Evolutionary conservation across 768 basidiomycete genomes (phyloP).

Genomic region (Lactarius deliciosus): DNA sequence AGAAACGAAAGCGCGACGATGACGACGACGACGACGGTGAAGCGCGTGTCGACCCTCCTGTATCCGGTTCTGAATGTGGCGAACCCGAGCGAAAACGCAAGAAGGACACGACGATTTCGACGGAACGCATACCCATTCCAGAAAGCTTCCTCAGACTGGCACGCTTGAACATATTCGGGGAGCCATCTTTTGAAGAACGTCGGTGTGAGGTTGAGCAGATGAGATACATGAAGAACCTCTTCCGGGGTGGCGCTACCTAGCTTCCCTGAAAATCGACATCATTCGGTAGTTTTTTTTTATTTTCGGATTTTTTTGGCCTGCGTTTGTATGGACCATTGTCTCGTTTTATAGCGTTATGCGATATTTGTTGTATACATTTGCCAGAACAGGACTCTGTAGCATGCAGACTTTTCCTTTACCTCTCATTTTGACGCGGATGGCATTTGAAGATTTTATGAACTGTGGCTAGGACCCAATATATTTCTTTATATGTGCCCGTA

Average conservation of each 20-base stretch:
- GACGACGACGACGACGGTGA: background rate
- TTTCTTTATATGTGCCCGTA: background rate
- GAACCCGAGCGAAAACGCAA: constrained; percentile 16
- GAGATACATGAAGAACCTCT: constrained; percentile 5
- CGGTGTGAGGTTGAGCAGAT: background rate
- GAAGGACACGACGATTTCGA: constrained; percentile 4
- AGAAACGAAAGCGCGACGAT: constrained; percentile 19
- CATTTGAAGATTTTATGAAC: too few relatives aligned
- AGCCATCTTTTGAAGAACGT: background rate
- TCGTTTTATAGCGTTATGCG: background rate
- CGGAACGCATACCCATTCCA: background rate
- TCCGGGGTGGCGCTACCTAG: background rate
- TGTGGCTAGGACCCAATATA: too few relatives aligned
- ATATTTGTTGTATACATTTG: background rate
- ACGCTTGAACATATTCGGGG: background rate
- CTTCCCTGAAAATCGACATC: background rate
- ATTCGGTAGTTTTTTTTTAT: background rate
- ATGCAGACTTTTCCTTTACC: too few relatives aligned
- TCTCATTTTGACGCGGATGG: too few relatives aligned
- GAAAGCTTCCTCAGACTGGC: background rate
- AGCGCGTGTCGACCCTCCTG: background rate
- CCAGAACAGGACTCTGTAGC: too few relatives aligned
- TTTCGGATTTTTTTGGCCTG: background rate
- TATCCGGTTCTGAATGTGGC: background rate
- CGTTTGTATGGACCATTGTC: constrained; percentile 14